Evolutionary conservation across 345 rosid species (phyloP).

Genomic region (Arabidopsis arenosa): DNA sequence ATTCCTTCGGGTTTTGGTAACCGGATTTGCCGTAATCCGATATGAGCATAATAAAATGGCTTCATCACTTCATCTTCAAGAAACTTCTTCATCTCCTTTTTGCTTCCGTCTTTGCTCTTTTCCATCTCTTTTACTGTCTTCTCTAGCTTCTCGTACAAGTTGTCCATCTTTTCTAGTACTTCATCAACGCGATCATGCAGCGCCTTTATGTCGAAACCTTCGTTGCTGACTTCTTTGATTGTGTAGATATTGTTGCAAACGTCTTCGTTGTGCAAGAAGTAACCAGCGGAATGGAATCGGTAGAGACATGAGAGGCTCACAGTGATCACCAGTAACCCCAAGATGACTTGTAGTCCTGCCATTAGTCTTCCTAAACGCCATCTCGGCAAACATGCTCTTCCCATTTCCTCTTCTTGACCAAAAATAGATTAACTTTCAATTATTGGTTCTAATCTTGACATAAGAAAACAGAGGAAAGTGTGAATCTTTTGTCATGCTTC

Average conservation of each 20-base stretch:
- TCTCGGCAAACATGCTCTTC: constrained; percentile 56
- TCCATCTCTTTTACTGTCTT: constrained; percentile 62
- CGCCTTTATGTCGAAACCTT: constrained; percentile 57
- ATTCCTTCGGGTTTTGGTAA: constrained; percentile 59
- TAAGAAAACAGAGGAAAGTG: constrained; percentile 14
- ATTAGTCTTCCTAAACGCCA: constrained; percentile 59
- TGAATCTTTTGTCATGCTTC: neutral
- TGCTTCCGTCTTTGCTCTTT: constrained; percentile 57
- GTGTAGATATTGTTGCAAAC: constrained; percentile 63
- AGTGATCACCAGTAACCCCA: constrained; percentile 66
- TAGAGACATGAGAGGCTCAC: constrained; percentile 74
- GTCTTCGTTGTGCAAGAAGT: constrained; percentile 69
- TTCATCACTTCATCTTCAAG: constrained; percentile 74
- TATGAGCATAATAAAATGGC: constrained; percentile 71
- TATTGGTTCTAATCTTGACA: constrained; percentile 29
- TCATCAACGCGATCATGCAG: constrained; percentile 57
- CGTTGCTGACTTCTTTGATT: constrained; percentile 46
- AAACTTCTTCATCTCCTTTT: constrained; percentile 58
- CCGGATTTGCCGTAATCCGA: constrained; percentile 70
- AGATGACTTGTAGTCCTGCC: constrained; percentile 65
- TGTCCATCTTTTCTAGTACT: constrained; percentile 59
- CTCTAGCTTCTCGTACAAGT: constrained; percentile 70
- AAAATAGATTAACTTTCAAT: neutral
- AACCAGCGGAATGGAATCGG: constrained; percentile 69
- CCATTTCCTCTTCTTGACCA: constrained; percentile 47